Evolutionary conservation across 2,329 filamentous ascomycete genomes (phyloP).

Genomic region (Pseudogymnoascus sp.): DNA sequence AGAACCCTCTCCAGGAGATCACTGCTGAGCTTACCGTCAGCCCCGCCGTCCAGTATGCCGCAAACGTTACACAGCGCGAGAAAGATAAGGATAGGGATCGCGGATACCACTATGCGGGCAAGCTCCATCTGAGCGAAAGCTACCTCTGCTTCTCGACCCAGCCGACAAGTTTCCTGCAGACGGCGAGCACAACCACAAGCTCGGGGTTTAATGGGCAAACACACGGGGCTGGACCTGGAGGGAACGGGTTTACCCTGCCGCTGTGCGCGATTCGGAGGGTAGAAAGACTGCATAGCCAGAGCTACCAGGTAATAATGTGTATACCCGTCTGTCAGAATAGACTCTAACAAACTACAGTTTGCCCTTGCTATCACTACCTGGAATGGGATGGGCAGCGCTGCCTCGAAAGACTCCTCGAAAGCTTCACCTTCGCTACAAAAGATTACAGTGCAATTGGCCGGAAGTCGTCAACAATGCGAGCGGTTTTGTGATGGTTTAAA

Average conservation of each 20-base stretch:
- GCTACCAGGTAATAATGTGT: slow-evolving; percentile 54
- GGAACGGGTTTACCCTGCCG: slow-evolving; percentile 92
- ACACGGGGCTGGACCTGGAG: slow-evolving; percentile 82
- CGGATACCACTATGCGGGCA: slow-evolving; percentile 85
- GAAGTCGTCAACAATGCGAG: slow-evolving; percentile 82
- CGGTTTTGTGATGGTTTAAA: slow-evolving; percentile 95
- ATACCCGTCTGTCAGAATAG: slow-evolving; percentile 14
- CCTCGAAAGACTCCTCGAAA: slow-evolving; percentile 41
- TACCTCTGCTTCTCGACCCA: slow-evolving; percentile 97
- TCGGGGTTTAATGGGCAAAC: slow-evolving; percentile 87
- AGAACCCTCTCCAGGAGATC: slow-evolving; percentile 93
- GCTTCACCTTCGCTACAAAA: slow-evolving; percentile 58
- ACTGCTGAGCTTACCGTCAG: slow-evolving; percentile 89
- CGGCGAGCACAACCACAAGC: slow-evolving; percentile 71
- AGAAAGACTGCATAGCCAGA: slow-evolving; percentile 86
- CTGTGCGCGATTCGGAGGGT: slow-evolving; percentile 87
- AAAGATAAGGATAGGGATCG: slow-evolving; percentile 57
- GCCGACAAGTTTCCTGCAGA: slow-evolving; percentile 75
- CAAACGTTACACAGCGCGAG: slow-evolving; percentile 61
- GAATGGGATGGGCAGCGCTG: slow-evolving; percentile 62
- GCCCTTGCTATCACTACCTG: slow-evolving; percentile 91
- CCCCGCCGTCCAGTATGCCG: slow-evolving; percentile 40
- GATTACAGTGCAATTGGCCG: slow-evolving; percentile 85
- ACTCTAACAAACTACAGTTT: slow-evolving; percentile 47
- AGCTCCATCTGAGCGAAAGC: slow-evolving; percentile 86